A percentile compares a stretch with the other conserved stretches of the same genome.
These are phyloP conservation scores for Strigomonas galati DNA, from an alignment of 208 protist species.

Conservation along the genomic window DNA sequence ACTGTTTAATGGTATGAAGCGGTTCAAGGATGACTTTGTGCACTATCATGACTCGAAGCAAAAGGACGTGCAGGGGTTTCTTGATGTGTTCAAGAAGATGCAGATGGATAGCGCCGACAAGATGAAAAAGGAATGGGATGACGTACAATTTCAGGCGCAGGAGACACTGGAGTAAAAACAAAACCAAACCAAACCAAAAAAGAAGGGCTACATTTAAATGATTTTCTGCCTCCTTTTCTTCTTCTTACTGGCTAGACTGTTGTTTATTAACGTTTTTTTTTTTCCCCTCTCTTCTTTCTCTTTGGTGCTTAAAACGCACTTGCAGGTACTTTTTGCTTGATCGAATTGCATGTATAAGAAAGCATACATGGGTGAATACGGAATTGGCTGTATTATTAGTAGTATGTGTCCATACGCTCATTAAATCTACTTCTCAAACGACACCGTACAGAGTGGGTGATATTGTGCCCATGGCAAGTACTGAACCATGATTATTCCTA, in stretches of 20 bases:
- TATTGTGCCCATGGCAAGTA: too few relatives aligned
- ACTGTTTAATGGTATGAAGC: slow-evolving; percentile 25
- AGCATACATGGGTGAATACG: too few relatives aligned
- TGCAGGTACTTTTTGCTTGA: too few relatives aligned
- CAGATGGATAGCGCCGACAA: slow-evolving; percentile 70
- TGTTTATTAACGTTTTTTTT: slow-evolving; percentile 1
- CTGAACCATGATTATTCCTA: too few relatives aligned
- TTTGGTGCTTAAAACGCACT: too few relatives aligned
- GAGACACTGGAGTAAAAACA: slow-evolving; percentile 7
- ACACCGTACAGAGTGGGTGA: too few relatives aligned
- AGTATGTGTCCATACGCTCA: too few relatives aligned
- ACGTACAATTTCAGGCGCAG: slow-evolving; percentile 16
- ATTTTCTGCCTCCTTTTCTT: slow-evolving; percentile 12
- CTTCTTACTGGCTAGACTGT: not conserved
- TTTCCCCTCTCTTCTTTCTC: slow-evolving; percentile 17
- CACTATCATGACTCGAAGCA: slow-evolving; percentile 82
- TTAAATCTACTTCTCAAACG: too few relatives aligned
- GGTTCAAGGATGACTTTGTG: slow-evolving; percentile 63
- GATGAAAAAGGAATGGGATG: slow-evolving; percentile 72
- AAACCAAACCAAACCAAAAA: slow-evolving; percentile 1
- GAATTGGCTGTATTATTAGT: too few relatives aligned
- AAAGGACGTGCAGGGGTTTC: slow-evolving; percentile 74
- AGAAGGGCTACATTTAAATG: not conserved
- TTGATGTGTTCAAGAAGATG: slow-evolving; percentile 71
- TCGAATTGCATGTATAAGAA: too few relatives aligned